phyloP scores from a whole-genome alignment of 1,284 basidiomycete genomes.

The Leccinum angustisporum region DNA sequence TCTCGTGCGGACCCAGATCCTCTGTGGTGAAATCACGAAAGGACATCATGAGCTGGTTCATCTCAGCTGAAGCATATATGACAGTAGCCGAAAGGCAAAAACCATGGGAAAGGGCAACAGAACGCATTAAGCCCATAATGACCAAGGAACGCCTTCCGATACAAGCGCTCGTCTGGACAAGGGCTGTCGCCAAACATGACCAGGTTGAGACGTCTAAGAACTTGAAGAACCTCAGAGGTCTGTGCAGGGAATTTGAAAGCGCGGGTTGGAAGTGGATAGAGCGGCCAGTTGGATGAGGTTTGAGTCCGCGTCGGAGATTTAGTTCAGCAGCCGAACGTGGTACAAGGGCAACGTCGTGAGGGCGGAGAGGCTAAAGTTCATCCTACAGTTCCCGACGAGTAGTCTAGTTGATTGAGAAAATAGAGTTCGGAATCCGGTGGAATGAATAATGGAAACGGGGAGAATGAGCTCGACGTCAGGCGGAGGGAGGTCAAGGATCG shows the following conservation, averaged over 20 bases:
- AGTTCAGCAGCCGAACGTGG: slow-evolving; percentile 34
- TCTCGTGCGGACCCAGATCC: no score
- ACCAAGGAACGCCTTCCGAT: slow-evolving; percentile 48
- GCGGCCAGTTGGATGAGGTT: no score
- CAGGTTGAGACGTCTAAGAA: slow-evolving; percentile 41
- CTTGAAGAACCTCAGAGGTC: no score
- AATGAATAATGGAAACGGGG: slow-evolving; percentile 53
- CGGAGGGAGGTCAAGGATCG: not conserved
- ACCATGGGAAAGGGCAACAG: slow-evolving; percentile 5
- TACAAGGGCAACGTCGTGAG: slow-evolving; percentile 39
- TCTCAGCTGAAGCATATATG: slow-evolving; percentile 23
- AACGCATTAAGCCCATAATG: slow-evolving; percentile 48
- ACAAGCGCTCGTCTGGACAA: slow-evolving; percentile 52
- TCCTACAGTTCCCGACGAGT: slow-evolving; percentile 38
- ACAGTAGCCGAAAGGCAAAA: not conserved
- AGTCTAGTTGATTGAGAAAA: slow-evolving; percentile 41
- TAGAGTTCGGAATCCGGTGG: slow-evolving; percentile 45
- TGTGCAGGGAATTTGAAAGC: no score
- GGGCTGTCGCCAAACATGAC: slow-evolving; percentile 50
- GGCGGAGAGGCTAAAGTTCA: slow-evolving; percentile 40
- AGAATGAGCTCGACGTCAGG: slow-evolving; percentile 22
- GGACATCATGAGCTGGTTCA: slow-evolving; percentile 45
- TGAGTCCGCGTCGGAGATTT: no score
- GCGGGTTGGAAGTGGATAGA: no score
- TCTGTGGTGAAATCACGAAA: no score